These are phyloP conservation scores for Ehretia macrophylla DNA, from an alignment of 257 asterid genomes.

Conservation along the genomic window DNA sequence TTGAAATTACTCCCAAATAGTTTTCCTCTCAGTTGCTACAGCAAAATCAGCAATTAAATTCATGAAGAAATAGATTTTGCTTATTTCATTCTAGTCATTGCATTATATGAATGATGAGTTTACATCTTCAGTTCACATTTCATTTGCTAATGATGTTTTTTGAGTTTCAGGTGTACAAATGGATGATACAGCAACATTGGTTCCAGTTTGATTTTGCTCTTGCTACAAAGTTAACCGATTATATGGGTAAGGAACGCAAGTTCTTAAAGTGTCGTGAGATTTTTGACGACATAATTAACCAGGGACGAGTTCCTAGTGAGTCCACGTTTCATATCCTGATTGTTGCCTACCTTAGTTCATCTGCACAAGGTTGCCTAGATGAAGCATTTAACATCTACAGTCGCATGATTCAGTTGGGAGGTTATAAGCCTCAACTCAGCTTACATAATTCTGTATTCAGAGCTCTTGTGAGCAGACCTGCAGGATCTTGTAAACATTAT, in stretches of 20 bases:
- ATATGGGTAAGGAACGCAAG: slow-evolving; percentile 87
- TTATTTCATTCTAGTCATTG: too few species aligned
- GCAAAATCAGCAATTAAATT: too few species aligned
- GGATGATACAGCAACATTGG: slow-evolving; percentile 96
- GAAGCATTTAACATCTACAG: slow-evolving; percentile 77
- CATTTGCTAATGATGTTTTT: slow-evolving; percentile 7
- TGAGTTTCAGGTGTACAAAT: slow-evolving; percentile 69
- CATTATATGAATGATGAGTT: too few species aligned
- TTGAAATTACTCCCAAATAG: too few species aligned
- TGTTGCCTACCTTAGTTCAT: slow-evolving; percentile 79
- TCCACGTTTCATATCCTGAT: slow-evolving; percentile 79
- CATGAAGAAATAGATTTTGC: background rate
- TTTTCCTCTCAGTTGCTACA: too few species aligned
- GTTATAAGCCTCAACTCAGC: slow-evolving; percentile 79
- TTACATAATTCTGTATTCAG: slow-evolving; percentile 79
- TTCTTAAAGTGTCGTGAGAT: slow-evolving; percentile 79
- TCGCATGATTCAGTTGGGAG: slow-evolving; percentile 88
- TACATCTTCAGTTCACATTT: background rate
- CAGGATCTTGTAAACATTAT: slow-evolving; percentile 46
- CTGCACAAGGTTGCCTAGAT: slow-evolving; percentile 52
- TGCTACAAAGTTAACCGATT: slow-evolving; percentile 84
- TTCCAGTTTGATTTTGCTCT: slow-evolving; percentile 76
- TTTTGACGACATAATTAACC: slow-evolving; percentile 73
- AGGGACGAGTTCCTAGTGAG: slow-evolving; percentile 74
- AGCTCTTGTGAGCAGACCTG: slow-evolving; percentile 62